Evolutionary conservation across 495 filamentous ascomycete genomes (phyloP).

Genomic region (Pyrenopolyporus hunteri): DNA sequence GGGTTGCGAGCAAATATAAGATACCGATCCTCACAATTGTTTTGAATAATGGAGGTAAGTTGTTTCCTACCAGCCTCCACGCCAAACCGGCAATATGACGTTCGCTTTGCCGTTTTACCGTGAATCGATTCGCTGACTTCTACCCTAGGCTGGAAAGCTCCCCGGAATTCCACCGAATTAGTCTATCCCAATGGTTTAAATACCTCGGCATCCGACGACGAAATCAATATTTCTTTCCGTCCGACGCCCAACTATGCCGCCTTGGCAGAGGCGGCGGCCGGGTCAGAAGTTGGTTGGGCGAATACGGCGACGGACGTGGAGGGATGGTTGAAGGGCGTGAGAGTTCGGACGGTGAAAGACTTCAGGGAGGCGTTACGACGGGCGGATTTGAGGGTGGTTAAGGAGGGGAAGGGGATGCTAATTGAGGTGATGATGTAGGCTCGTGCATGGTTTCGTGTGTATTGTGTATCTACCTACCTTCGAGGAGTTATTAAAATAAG

Average conservation of each 20-base stretch:
- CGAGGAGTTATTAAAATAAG: no score
- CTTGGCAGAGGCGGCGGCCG: slow-evolving; percentile 33
- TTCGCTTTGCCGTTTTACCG: neutral
- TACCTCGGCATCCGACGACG: slow-evolving; percentile 29
- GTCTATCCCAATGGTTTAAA: slow-evolving; percentile 42
- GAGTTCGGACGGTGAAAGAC: slow-evolving; percentile 24
- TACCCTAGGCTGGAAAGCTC: slow-evolving; percentile 43
- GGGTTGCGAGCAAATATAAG: slow-evolving; percentile 44
- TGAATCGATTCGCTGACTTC: neutral
- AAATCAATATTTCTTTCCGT: slow-evolving; percentile 37
- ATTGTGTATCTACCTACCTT: no score
- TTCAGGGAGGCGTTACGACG: slow-evolving; percentile 18
- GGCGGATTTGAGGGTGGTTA: slow-evolving; percentile 9
- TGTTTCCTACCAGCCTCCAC: neutral
- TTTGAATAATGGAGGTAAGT: slow-evolving; percentile 48
- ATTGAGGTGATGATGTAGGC: slow-evolving; percentile 30
- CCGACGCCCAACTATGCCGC: slow-evolving; percentile 34
- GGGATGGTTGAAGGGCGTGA: slow-evolving; percentile 28
- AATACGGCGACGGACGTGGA: slow-evolving; percentile 2
- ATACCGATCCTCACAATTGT: slow-evolving; percentile 49
- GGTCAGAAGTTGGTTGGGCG: slow-evolving; percentile 21
- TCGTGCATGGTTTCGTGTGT: neutral
- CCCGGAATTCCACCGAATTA: slow-evolving; percentile 39
- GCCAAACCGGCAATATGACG: neutral
- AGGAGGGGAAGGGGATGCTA: slow-evolving; percentile 32